A percentile compares a stretch with the other conserved stretches of the same genome.
Conservation (phyloP, 1,284 basidiomycete genomes). For the Peniophora sp. region DNA sequence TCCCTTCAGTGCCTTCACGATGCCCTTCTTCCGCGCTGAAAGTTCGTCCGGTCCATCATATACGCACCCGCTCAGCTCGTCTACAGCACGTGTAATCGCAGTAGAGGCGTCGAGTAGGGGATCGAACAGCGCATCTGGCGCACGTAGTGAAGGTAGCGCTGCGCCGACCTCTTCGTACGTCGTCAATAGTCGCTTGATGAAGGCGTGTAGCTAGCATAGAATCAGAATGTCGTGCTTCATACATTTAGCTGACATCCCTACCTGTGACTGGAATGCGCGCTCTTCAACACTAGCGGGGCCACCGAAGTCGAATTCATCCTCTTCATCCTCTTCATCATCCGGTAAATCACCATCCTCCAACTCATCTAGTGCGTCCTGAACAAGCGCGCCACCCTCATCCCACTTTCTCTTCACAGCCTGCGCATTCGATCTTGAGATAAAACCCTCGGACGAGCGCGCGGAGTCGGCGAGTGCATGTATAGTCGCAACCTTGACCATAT, state of each 20-base stretch:
- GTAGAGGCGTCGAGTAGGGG: background rate
- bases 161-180: background rate
- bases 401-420: constrained; percentile 52
- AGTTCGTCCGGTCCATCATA: background rate
- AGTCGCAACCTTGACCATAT: constrained; percentile 53
- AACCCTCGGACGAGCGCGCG: constrained; percentile 29
- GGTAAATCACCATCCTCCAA: constrained; percentile 20
- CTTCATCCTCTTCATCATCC: constrained; percentile 52
- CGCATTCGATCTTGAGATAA: constrained; percentile 49
- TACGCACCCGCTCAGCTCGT: background rate
- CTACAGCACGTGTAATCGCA: background rate
- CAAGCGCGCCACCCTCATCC: constrained; percentile 46
- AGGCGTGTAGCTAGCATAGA: background rate
- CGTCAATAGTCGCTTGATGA: background rate
- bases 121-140: background rate
- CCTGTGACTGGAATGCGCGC: constrained; percentile 44
- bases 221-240: background rate
- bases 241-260: constrained; percentile 13
- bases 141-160: background rate
- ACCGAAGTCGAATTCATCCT: constrained; percentile 40
- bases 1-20: background rate
- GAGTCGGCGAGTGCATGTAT: constrained; percentile 59
- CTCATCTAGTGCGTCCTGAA: constrained; percentile 27
- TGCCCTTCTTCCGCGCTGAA: background rate
- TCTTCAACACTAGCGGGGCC: constrained; percentile 28